A percentile compares a stretch with the other conserved stretches of the same genome.
phyloP scores from a whole-genome alignment of 2,329 filamentous ascomycete genomes.

The Blastomyces parvus region DNA sequence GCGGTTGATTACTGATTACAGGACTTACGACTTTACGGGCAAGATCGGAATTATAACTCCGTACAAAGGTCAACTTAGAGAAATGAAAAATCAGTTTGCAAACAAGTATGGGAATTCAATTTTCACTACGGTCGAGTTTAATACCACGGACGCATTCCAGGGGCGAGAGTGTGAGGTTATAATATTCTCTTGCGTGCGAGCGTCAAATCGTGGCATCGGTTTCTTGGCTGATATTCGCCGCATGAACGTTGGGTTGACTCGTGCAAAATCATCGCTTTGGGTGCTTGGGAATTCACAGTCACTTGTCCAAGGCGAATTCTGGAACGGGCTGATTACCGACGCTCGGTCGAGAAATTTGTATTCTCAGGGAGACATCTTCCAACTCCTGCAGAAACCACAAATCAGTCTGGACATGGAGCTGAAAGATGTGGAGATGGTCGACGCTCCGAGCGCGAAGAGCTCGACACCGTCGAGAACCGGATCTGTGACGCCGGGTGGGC shows the following conservation, averaged over 20 bases:
- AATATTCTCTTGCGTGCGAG: conserved; percentile 96
- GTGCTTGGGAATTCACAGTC: conserved; percentile 87
- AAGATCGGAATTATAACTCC: conserved; percentile 97
- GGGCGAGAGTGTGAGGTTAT: conserved; percentile 95
- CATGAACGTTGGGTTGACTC: conserved; percentile 97
- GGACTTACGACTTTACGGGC: conserved; percentile 57
- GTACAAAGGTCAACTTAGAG: conserved; percentile 84
- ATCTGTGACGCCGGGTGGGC: conserved; percentile 16
- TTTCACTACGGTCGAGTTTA: conserved; percentile 79
- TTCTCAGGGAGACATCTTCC: conserved; percentile 56
- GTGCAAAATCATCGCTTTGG: conserved; percentile 94
- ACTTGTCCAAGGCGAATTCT: conserved; percentile 78
- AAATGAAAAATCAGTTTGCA: conserved; percentile 67
- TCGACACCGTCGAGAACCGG: conserved; percentile 16
- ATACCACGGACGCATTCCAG: conserved; percentile 97
- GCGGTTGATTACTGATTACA: conserved; percentile 64
- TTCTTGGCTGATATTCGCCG: conserved; percentile 97
- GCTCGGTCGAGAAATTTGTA: conserved; percentile 65
- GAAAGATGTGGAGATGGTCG: conserved; percentile 37
- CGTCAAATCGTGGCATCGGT: conserved; percentile 85
- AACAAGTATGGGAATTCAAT: conserved; percentile 65
- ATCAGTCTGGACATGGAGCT: conserved; percentile 34
- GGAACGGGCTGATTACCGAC: conserved; percentile 77
- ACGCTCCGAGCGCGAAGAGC: conserved; percentile 20
- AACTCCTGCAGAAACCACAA: conserved; percentile 47